Conservation (phyloP, 2,329 filamentous ascomycete species). For the Tetracladium maxilliforme region DNA sequence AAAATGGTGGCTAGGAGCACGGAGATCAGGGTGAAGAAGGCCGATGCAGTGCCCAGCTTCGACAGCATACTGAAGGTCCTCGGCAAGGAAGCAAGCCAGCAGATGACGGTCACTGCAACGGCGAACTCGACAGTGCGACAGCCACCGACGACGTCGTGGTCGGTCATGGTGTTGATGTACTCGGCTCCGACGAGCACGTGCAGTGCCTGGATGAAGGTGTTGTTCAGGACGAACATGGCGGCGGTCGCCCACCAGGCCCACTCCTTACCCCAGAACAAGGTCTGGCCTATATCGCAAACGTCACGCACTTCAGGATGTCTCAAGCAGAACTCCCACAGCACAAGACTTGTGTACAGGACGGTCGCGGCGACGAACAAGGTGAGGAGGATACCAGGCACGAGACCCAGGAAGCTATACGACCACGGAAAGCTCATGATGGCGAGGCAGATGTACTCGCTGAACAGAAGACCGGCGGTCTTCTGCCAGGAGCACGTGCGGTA, state of each 20-base stretch:
- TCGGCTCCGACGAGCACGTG: conserved; percentile 76
- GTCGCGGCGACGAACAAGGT: conserved; percentile 64
- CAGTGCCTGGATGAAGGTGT: conserved; percentile 80
- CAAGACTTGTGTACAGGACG: conserved; percentile 71
- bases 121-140: conserved; percentile 76
- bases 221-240: conserved; percentile 86
- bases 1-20: conserved; percentile 77
- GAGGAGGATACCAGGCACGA: conserved; percentile 75
- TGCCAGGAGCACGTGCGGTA: conserved; percentile 91
- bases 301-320: conserved; percentile 83
- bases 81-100: conserved; percentile 67
- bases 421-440: conserved; percentile 92
- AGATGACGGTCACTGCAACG: conserved; percentile 58
- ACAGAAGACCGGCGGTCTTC: conserved; percentile 82
- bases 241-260: conserved; percentile 59
- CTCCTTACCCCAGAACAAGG: conserved; percentile 75
- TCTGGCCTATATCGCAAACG: conserved; percentile 90
- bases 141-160: conserved; percentile 52
- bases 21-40: conserved; percentile 80
- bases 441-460: conserved; percentile 91
- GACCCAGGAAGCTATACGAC: conserved; percentile 76
- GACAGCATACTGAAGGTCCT: conserved; percentile 73
- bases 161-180: conserved; percentile 80
- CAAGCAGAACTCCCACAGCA: conserved; percentile 69
- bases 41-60: conserved; percentile 64